Conservation (phyloP, 305 asterid species). For the Fraxinus velutina region DNA sequence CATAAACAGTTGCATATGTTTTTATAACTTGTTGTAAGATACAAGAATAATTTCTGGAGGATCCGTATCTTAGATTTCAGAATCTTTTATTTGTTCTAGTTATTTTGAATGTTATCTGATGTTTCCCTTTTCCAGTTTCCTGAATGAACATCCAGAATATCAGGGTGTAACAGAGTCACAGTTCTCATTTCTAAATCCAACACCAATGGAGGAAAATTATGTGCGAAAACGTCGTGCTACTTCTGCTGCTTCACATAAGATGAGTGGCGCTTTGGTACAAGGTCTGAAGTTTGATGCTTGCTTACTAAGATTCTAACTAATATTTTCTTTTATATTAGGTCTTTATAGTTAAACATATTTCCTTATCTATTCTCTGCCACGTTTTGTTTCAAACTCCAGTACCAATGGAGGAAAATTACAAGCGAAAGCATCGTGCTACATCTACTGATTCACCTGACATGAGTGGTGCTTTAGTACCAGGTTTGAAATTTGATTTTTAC, state of each 20-base stretch:
- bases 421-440: constrained; percentile 40
- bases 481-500: neutral
- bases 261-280: neutral
- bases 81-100: constrained; percentile 12
- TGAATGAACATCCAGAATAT: constrained; percentile 54
- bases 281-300: neutral
- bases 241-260: neutral
- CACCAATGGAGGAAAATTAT: constrained; percentile 65
- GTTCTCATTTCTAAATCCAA: constrained; percentile 78
- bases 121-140: constrained; percentile 44
- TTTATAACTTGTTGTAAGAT: neutral
- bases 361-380: neutral
- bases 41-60: neutral
- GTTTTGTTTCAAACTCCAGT: neutral
- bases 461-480: neutral
- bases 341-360: neutral
- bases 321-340: neutral
- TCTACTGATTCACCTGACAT: neutral
- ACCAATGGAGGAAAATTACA: neutral
- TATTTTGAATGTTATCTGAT: constrained; percentile 20
- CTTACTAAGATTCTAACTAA: neutral
- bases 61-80: constrained; percentile 1
- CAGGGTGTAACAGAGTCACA: constrained; percentile 38
- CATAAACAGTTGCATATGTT: neutral
- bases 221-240: constrained; percentile 55